Evolutionary conservation across 495 filamentous ascomycete genomes (phyloP), one percentile per base, ranked within the genome.

Genomic region (Neurospora sp.): DNA sequence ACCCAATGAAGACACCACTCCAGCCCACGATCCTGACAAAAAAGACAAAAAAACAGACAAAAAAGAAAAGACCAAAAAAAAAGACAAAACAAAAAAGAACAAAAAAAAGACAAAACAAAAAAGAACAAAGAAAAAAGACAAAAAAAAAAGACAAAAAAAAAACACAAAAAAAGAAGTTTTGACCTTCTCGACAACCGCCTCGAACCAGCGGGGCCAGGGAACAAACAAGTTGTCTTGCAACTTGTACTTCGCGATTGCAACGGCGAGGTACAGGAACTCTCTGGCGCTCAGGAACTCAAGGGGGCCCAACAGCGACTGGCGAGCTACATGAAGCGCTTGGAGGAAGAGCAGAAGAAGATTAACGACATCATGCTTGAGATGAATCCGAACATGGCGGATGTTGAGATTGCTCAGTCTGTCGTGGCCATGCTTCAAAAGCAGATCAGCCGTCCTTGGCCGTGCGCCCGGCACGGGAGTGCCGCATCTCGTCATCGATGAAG

Each of bases 1-100:
- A 97, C 81, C 95, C 96, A 86, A 94, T 94, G 86, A 95, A 97
- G 88, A 98, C 95, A 77, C 96, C 96, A 41, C 39, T 41, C 39
- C 39, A 41, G 39, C 39, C 39, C 39, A 41, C 39, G 12, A 12
- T 16, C 38, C 38, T 39, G 9, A 42, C 1, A 16, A 18, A 42
- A 42, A 41, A 6, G 0, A 39, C 0, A 39, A 40, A 12, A 12
- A 12, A 40, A 40, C 14, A 40, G 2, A 9, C 2, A 40, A 40
- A 40, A 40, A 12, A 40, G 12, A 40, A 40, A 16, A 0, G 14
- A 42, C 31, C 5, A 7, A 12, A 40, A 14, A 14, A 40, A 40
- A 40, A 14, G 4, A 5, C 0, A 40, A 31, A 31, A 31, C 1
- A 12, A 40, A 14, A 40, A 40, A 14, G 14, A 1, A 14, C 0